A percentile compares a stretch with the other conserved stretches of the same genome.
These are phyloP conservation scores for Entelexis sorbosivorans DNA, from an alignment of 1,139 yeast genomes.

Conservation along the genomic window DNA sequence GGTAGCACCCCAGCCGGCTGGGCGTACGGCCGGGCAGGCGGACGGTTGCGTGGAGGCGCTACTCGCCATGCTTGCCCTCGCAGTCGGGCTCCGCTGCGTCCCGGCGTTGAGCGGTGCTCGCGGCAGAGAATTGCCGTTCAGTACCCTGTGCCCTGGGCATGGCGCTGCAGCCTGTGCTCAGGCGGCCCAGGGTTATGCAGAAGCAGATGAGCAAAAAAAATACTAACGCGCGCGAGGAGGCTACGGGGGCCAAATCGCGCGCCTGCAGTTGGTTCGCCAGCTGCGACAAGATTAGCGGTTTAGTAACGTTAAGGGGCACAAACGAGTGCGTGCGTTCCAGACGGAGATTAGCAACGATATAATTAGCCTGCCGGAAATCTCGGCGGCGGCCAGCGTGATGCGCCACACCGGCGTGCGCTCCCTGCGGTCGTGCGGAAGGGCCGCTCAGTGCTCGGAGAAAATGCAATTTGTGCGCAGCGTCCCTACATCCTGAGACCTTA, in stretches of 20 bases:
- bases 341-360: no score
- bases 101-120: not conserved
- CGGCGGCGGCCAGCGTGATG: no score
- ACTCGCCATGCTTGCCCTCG: no score
- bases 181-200: not conserved
- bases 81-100: no score
- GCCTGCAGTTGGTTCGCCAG: not conserved
- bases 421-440: no score
- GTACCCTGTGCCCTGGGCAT: not conserved
- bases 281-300: not conserved
- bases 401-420: no score
- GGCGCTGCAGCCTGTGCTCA: not conserved
- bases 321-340: no score
- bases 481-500: not conserved
- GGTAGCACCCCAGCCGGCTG: not conserved
- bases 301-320: not conserved
- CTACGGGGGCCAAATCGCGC: not conserved
- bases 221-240: not conserved
- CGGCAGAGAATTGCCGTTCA: not conserved
- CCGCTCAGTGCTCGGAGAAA: not conserved
- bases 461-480: not conserved
- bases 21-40: not conserved
- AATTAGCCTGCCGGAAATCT: no score
- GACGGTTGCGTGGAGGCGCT: not conserved
- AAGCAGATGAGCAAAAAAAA: conserved; percentile 1